phyloP scores from a whole-genome alignment of 2,329 filamentous ascomycete genomes.

The Blastomyces percursus region DNA sequence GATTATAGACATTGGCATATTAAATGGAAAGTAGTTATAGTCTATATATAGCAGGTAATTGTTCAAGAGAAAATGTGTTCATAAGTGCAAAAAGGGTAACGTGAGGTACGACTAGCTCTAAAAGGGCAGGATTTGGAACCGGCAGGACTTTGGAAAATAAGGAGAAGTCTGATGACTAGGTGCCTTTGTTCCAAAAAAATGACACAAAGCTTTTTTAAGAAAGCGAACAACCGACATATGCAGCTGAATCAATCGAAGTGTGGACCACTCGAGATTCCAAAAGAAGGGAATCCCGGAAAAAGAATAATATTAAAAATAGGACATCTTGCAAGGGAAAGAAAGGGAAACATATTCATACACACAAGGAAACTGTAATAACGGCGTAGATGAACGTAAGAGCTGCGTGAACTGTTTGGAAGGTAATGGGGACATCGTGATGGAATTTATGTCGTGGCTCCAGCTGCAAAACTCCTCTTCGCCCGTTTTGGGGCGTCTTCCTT shows the following conservation, averaged over 20 bases:
- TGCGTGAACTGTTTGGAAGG: background rate
- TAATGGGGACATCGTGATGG: background rate
- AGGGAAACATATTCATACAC: background rate
- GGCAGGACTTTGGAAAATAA: background rate
- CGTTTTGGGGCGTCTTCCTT: slow-evolving; percentile 25
- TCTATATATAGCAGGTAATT: background rate
- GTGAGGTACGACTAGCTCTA: background rate
- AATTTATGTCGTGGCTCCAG: slow-evolving; percentile 12
- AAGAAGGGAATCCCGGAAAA: slow-evolving; percentile 1
- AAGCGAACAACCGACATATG: background rate
- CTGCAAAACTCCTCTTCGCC: slow-evolving; percentile 24
- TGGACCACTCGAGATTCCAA: background rate
- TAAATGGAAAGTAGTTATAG: background rate
- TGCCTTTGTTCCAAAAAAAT: slow-evolving; percentile 1
- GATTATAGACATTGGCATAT: background rate
- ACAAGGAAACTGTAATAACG: background rate
- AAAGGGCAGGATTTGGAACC: background rate
- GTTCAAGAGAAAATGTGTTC: background rate
- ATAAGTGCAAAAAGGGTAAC: background rate
- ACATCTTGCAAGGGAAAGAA: background rate
- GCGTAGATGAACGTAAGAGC: background rate
- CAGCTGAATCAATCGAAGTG: background rate
- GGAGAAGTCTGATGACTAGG: too few species aligned
- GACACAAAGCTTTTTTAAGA: background rate
- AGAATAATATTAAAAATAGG: background rate